A percentile compares a stretch with the other conserved stretches of the same genome.
Conservation (phyloP, 805 yeast genomes). For the Suhomyces canberraensis region DNA sequence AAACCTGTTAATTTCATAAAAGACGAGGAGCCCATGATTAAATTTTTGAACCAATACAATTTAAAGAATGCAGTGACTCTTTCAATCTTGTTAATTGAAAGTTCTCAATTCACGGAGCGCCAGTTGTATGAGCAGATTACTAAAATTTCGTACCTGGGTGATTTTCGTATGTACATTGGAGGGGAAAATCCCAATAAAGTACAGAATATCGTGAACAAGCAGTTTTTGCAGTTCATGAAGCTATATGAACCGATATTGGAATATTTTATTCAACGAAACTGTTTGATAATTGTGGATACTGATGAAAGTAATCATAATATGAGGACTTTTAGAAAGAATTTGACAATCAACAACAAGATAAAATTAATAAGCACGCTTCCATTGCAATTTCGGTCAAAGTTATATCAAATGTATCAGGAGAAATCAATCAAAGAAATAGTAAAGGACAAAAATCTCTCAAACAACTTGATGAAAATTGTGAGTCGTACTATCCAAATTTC, state of each 20-base stretch:
- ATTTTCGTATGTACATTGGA: conserved; percentile 75
- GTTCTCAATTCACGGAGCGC: conserved; percentile 47
- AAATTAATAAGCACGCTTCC: conserved; percentile 23
- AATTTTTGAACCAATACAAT: conserved; percentile 71
- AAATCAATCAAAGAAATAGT: conserved; percentile 44
- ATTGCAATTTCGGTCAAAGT: conserved; percentile 14
- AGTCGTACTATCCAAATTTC: conserved; percentile 56
- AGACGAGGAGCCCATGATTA: conserved; percentile 55
- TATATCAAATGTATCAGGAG: conserved; percentile 30
- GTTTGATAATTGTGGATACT: conserved; percentile 13
- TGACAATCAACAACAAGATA: conserved; percentile 17
- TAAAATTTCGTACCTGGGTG: conserved; percentile 82
- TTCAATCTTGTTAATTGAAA: conserved; percentile 50
- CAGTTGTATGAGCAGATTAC: conserved; percentile 76
- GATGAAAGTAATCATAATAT: conserved; percentile 9
- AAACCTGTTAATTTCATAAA: conserved; percentile 82
- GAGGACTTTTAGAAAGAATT: conserved; percentile 15
- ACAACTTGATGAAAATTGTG: conserved; percentile 26
- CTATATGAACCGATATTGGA: conserved; percentile 65
- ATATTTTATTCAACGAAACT: conserved; percentile 19
- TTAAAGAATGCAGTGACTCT: conserved; percentile 73
- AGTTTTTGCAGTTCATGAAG: conserved; percentile 60
- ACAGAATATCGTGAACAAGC: conserved; percentile 77
- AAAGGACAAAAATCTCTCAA: conserved; percentile 33
- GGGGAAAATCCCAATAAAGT: conserved; percentile 94